Evolutionary conservation across 1,139 yeast species (phyloP).

Genomic region (Lodderomyces parapsilosis): DNA sequence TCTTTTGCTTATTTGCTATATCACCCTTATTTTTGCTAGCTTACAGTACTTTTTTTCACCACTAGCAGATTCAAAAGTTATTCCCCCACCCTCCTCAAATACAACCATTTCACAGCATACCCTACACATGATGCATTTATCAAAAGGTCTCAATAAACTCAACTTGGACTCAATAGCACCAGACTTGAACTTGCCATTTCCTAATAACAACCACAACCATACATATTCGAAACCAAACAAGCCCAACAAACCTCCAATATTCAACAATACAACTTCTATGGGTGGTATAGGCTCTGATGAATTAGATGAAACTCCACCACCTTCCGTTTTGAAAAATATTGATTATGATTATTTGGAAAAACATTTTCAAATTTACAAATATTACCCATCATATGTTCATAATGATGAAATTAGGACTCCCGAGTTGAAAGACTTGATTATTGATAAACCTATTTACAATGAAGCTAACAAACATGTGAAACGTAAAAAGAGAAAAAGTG

Average conservation of each 20-base stretch:
- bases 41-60: background rate
- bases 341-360: slow-evolving; percentile 40
- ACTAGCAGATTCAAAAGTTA: no score
- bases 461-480: slow-evolving; percentile 40
- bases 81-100: no score
- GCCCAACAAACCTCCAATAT: background rate
- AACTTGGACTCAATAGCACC: slow-evolving; percentile 6
- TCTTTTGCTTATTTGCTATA: no score
- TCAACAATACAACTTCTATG: background rate
- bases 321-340: slow-evolving; percentile 19
- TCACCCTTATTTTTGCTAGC: no score
- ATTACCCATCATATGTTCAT: slow-evolving; percentile 42
- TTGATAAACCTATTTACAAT: slow-evolving; percentile 42
- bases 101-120: background rate
- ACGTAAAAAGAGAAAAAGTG: slow-evolving; percentile 7
- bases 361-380: slow-evolving; percentile 36
- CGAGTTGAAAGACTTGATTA: slow-evolving; percentile 31
- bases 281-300: slow-evolving; percentile 2
- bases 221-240: background rate
- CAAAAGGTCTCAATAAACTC: slow-evolving; percentile 8
- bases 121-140: slow-evolving; percentile 5
- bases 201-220: background rate
- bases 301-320: background rate
- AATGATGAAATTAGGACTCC: slow-evolving; percentile 41
- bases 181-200: slow-evolving; percentile 2